phyloP scores from a whole-genome alignment of 2,329 filamentous ascomycete species.

The Aspergillus brunneoviolaceus region DNA sequence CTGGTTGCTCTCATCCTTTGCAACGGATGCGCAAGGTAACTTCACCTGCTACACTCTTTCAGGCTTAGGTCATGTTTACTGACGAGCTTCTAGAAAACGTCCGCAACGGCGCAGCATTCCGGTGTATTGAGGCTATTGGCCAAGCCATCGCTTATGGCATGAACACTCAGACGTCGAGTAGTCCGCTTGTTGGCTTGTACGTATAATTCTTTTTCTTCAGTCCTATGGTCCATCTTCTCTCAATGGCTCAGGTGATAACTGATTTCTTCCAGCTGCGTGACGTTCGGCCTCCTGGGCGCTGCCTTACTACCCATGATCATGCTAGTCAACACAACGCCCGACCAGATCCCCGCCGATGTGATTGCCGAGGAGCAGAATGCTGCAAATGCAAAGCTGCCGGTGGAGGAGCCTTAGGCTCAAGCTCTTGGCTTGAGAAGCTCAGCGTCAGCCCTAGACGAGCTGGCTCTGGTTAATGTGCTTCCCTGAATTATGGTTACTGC shows the following conservation, averaged over 20 bases:
- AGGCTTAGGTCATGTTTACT: neutral
- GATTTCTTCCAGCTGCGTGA: slow-evolving; percentile 34
- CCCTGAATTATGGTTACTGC: too few relatives aligned
- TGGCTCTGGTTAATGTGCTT: too few relatives aligned
- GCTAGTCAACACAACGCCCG: slow-evolving; percentile 42
- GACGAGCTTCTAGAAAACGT: slow-evolving; percentile 36
- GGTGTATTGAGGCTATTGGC: slow-evolving; percentile 43
- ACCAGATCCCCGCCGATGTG: slow-evolving; percentile 42
- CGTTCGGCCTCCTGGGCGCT: slow-evolving; percentile 40
- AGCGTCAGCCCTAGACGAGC: too few relatives aligned
- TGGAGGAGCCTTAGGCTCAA: too few relatives aligned
- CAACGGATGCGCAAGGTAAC: slow-evolving; percentile 41
- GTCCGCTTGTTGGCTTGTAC: slow-evolving; percentile 43
- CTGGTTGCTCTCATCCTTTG: slow-evolving; percentile 47
- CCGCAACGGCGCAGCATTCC: slow-evolving; percentile 45
- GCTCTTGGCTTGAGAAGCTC: too few relatives aligned
- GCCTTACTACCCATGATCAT: slow-evolving; percentile 40
- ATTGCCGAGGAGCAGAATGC: slow-evolving; percentile 33
- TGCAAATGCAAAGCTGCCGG: neutral
- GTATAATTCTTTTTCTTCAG: slow-evolving; percentile 13
- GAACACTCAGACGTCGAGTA: slow-evolving; percentile 42
- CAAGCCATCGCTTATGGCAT: slow-evolving; percentile 46
- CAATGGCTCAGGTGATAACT: neutral
- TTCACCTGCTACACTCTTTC: neutral
- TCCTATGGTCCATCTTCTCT: neutral